A percentile compares a stretch with the other conserved stretches of the same genome.
These are phyloP conservation scores for Ustilago vetiveriae DNA, from an alignment of 1,284 basidiomycete species.

Conservation along the genomic window DNA sequence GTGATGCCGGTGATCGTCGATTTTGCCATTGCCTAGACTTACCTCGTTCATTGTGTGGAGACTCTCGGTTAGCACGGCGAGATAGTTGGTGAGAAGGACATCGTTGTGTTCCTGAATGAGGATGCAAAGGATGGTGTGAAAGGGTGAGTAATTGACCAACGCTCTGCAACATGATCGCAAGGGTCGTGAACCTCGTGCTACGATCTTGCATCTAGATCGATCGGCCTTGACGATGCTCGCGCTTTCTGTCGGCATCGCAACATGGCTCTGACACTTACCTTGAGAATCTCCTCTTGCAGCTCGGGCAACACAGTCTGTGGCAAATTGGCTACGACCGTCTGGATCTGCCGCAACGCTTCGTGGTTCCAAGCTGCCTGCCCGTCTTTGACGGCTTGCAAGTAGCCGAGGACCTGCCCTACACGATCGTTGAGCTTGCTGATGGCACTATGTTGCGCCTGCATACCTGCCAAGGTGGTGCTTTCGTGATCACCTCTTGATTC, in stretches of 20 bases:
- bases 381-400: constrained; percentile 68
- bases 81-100: constrained; percentile 87
- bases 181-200: constrained; percentile 8
- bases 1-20: not conserved
- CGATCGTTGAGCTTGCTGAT: constrained; percentile 95
- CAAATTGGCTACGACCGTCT: constrained; percentile 80
- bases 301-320: constrained; percentile 47
- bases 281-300: constrained; percentile 47
- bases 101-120: constrained; percentile 91
- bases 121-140: too few relatives aligned
- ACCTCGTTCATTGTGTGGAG: constrained; percentile 89
- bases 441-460: constrained; percentile 90
- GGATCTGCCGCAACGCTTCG: constrained; percentile 81
- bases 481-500: constrained; percentile 75
- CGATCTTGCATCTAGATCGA: constrained; percentile 4
- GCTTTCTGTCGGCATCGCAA: too few relatives aligned
- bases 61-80: constrained; percentile 87
- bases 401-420: constrained; percentile 81
- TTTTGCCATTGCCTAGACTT: constrained; percentile 61
- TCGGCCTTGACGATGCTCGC: too few relatives aligned
- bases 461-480: constrained; percentile 78
- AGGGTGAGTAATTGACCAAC: too few relatives aligned
- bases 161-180: too few relatives aligned
- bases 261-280: constrained; percentile 20
- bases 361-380: constrained; percentile 68